Conservation (phyloP, 257 asterid genomes). For the Solanum virginianum region DNA sequence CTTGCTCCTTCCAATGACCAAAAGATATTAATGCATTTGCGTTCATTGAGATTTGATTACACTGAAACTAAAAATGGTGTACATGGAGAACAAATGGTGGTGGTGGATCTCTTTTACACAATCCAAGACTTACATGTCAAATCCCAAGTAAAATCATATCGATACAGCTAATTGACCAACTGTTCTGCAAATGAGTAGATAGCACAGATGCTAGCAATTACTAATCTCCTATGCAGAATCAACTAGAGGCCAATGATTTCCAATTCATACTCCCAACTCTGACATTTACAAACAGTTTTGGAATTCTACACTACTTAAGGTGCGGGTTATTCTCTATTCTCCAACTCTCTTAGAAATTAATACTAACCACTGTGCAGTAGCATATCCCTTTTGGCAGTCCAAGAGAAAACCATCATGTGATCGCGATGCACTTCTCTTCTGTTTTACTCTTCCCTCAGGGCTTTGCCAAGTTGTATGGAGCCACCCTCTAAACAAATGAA, state of each 20-base stretch:
- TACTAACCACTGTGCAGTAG: neutral
- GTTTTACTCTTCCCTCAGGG: slow-evolving; percentile 12
- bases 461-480: slow-evolving; percentile 31
- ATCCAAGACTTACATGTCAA: neutral
- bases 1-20: neutral
- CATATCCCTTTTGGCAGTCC: slow-evolving; percentile 23
- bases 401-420: neutral
- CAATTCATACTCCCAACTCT: too few species aligned
- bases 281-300: too few species aligned
- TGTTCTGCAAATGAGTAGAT: neutral
- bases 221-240: neutral
- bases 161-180: neutral
- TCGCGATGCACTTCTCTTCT: slow-evolving; percentile 10
- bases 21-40: neutral
- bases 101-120: neutral
- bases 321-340: too few species aligned
- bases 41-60: too few species aligned
- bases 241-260: neutral
- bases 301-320: too few species aligned
- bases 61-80: neutral
- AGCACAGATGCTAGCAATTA: neutral
- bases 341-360: slow-evolving; percentile 17
- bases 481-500: slow-evolving; percentile 37
- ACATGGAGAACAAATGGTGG: neutral
- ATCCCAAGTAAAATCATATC: neutral